These are phyloP conservation scores for Leccinum variabile DNA, from an alignment of 1,284 basidiomycete species.

Conservation along the genomic window DNA sequence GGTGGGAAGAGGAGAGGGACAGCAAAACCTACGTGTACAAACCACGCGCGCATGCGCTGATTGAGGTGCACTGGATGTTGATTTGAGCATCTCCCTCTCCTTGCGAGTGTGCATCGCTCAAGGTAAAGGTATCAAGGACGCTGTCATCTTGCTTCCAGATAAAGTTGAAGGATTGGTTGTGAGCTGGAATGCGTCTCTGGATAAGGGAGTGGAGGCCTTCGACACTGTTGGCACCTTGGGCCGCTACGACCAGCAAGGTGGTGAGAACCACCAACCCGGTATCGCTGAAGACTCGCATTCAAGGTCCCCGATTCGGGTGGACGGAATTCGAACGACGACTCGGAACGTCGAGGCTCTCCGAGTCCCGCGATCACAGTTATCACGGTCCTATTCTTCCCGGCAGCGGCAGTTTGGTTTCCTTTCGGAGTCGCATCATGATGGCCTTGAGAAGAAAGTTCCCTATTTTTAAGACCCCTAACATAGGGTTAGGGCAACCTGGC, in stretches of 20 bases:
- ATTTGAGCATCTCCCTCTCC: background rate
- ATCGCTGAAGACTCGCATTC: background rate
- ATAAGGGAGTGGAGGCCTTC: slow-evolving; percentile 26
- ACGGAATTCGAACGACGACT: background rate
- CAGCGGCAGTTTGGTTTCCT: too few relatives aligned
- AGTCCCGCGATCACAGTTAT: background rate
- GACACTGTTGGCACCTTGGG: background rate
- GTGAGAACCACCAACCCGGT: background rate
- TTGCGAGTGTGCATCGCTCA: slow-evolving; percentile 19
- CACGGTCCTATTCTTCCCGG: background rate
- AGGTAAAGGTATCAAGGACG: slow-evolving; percentile 26
- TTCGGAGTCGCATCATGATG: too few relatives aligned
- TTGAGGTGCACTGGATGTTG: background rate
- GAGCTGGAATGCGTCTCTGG: slow-evolving; percentile 27
- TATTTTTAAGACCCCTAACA: too few relatives aligned
- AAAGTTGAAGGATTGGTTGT: slow-evolving; percentile 26
- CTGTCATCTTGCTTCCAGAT: slow-evolving; percentile 9
- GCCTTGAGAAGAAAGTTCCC: too few relatives aligned
- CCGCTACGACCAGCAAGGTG: background rate
- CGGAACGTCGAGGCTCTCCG: background rate
- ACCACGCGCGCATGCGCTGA: slow-evolving; percentile 21
- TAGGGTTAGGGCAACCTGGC: too few relatives aligned
- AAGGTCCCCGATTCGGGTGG: background rate
- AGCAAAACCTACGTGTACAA: background rate
- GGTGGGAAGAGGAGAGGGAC: background rate